A percentile compares a stretch with the other conserved stretches of the same genome.
phyloP scores from a whole-genome alignment of 805 yeast species.

The Metschnikowia santaceciliae region DNA sequence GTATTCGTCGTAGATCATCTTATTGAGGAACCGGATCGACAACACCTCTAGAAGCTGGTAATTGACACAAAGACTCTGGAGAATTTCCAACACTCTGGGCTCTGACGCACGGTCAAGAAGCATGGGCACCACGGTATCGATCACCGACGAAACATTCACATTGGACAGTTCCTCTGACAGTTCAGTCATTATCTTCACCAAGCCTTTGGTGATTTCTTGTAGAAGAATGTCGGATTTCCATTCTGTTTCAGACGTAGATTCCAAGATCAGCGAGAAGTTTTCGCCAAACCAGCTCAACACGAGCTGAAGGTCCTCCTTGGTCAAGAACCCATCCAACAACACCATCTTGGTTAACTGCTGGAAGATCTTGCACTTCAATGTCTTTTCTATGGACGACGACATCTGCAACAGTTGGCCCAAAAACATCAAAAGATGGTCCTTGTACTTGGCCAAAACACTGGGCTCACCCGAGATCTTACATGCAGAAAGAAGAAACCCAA shows the following conservation, averaged over 20 bases:
- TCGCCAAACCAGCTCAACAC: conserved; percentile 65
- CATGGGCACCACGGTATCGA: conserved; percentile 32
- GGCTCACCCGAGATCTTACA: conserved; percentile 26
- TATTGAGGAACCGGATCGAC: conserved; percentile 42
- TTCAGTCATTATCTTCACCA: conserved; percentile 43
- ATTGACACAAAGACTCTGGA: conserved; percentile 34
- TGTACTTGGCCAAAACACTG: conserved; percentile 43
- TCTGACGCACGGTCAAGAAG: conserved; percentile 30
- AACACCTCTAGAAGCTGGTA: conserved; percentile 43
- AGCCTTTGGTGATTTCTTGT: conserved; percentile 50
- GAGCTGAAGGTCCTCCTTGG: conserved; percentile 52
- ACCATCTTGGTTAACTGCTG: conserved; percentile 60
- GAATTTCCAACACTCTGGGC: conserved; percentile 20
- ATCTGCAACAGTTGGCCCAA: conserved; percentile 68
- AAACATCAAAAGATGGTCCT: conserved; percentile 65
- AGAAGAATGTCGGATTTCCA: conserved; percentile 47
- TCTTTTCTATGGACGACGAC: conserved; percentile 63
- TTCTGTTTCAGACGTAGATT: conserved; percentile 23
- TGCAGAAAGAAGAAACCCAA: conserved; percentile 54
- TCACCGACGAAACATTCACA: conserved; percentile 33
- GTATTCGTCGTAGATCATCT: conserved; percentile 22
- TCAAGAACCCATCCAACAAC: conserved; percentile 46
- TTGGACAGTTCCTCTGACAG: conserved; percentile 15
- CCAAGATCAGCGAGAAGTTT: conserved; percentile 39
- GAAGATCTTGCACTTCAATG: conserved; percentile 63